These are phyloP conservation scores for Rosa chinensis DNA, from an alignment of 306 rosid genomes.

Conservation along the genomic window DNA sequence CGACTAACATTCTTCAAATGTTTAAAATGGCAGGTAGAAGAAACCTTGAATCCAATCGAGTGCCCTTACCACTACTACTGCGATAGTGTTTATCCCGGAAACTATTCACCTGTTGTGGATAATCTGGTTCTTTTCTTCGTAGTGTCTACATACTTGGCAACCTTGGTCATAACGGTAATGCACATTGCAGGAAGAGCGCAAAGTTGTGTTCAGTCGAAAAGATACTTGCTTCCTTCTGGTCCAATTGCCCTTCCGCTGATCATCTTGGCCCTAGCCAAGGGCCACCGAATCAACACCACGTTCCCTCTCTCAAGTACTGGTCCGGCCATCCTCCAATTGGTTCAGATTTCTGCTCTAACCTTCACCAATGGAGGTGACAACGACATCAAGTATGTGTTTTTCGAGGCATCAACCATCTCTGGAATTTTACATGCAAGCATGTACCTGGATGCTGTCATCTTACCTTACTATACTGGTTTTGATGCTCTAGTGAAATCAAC, in stretches of 20 bases:
- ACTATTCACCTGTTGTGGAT: slow-evolving; percentile 60
- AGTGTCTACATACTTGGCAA: slow-evolving; percentile 52
- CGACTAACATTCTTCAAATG: slow-evolving; percentile 72
- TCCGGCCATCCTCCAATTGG: slow-evolving; percentile 76
- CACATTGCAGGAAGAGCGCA: slow-evolving; percentile 40
- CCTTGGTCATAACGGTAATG: slow-evolving; percentile 50
- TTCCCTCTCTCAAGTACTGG: slow-evolving; percentile 70
- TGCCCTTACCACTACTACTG: slow-evolving; percentile 93
- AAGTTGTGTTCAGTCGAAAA: slow-evolving; percentile 31
- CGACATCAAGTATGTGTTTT: slow-evolving; percentile 58
- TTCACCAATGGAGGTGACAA: slow-evolving; percentile 49
- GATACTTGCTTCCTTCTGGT: slow-evolving; percentile 68
- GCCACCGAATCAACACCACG: slow-evolving; percentile 58
- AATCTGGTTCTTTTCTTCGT: slow-evolving; percentile 51
- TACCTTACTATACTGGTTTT: slow-evolving; percentile 83
- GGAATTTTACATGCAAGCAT: slow-evolving; percentile 89
- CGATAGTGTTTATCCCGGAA: slow-evolving; percentile 62
- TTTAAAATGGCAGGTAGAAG: slow-evolving; percentile 91
- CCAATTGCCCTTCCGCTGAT: slow-evolving; percentile 76
- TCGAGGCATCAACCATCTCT: slow-evolving; percentile 73
- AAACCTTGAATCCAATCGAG: slow-evolving; percentile 59
- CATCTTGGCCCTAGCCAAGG: slow-evolving; percentile 68
- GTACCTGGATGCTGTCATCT: slow-evolving; percentile 60
- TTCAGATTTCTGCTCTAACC: slow-evolving; percentile 68
- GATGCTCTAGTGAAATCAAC: slow-evolving; percentile 64